Conservation (phyloP, 768 basidiomycete species). For the Amanita rimosa region DNA sequence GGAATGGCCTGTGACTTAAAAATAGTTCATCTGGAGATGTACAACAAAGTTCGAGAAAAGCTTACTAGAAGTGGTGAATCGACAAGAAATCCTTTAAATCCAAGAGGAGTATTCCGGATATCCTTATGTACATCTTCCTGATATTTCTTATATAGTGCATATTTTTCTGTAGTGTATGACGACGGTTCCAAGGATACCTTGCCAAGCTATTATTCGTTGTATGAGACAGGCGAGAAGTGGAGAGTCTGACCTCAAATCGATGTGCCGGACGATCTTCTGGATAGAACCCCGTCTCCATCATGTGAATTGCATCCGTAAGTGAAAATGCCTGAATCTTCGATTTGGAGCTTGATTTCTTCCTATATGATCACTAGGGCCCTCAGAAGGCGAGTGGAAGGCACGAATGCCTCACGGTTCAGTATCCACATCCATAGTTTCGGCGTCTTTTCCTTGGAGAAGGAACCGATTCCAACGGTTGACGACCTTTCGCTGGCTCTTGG, state of each 20-base stretch:
- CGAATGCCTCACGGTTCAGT: constrained; percentile 9
- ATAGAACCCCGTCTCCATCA: constrained; percentile 33
- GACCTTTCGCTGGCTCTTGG: constrained; percentile 66
- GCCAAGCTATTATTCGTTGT: not conserved
- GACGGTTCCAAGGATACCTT: constrained; percentile 73
- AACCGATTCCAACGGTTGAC: constrained; percentile 72
- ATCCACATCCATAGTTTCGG: constrained; percentile 18
- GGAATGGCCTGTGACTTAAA: constrained; percentile 47
- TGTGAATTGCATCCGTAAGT: constrained; percentile 40
- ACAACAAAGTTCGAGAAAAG: constrained; percentile 1
- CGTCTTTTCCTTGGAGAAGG: constrained; percentile 34
- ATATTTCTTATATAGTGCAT: constrained; percentile 63
- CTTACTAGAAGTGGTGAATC: constrained; percentile 63
- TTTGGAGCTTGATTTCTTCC: constrained; percentile 12
- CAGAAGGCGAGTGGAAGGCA: not conserved
- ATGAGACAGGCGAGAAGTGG: not conserved
- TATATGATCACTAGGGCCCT: not conserved
- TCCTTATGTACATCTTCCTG: constrained; percentile 76
- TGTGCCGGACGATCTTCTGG: constrained; percentile 26
- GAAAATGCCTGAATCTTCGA: constrained; percentile 23
- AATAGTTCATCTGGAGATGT: not conserved
- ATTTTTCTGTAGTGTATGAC: constrained; percentile 73
- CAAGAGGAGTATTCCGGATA: constrained; percentile 28
- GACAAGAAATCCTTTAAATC: constrained; percentile 71
- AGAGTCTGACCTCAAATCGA: constrained; percentile 43